phyloP scores from a whole-genome alignment of 345 rosid species.

The Theobroma cacao region DNA sequence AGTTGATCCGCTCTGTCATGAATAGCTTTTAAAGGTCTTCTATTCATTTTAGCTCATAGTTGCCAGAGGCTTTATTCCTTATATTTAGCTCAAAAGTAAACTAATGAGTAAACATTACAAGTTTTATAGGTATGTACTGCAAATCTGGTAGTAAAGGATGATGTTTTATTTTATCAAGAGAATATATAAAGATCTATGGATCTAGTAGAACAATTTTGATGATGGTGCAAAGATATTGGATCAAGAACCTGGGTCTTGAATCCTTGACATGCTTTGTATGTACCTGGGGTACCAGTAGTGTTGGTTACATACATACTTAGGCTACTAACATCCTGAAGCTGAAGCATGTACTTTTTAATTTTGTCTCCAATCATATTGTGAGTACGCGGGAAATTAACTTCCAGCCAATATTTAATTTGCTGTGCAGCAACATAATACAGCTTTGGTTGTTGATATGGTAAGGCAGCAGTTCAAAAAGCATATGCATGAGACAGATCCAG shows the following conservation, averaged over 20 bases:
- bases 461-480: conserved; percentile 85
- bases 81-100: neutral
- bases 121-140: neutral
- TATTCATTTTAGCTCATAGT: no score
- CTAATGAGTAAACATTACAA: neutral
- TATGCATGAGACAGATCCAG: conserved; percentile 82
- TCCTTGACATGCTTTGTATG: neutral
- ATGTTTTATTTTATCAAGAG: neutral
- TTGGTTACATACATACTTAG: neutral
- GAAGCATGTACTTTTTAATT: neutral
- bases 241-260: neutral
- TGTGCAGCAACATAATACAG: conserved; percentile 85
- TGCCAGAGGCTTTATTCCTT: neutral
- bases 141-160: neutral
- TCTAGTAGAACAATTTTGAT: neutral
- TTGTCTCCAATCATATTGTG: neutral
- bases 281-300: neutral
- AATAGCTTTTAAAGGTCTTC: no score
- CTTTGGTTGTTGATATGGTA: conserved; percentile 71
- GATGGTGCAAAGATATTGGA: neutral
- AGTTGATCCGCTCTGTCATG: no score
- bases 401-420: neutral
- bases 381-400: conserved; percentile 3
- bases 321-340: neutral
- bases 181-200: neutral